Evolutionary conservation across 768 basidiomycete species (phyloP).

Genomic region (Pleurotus platypus): DNA sequence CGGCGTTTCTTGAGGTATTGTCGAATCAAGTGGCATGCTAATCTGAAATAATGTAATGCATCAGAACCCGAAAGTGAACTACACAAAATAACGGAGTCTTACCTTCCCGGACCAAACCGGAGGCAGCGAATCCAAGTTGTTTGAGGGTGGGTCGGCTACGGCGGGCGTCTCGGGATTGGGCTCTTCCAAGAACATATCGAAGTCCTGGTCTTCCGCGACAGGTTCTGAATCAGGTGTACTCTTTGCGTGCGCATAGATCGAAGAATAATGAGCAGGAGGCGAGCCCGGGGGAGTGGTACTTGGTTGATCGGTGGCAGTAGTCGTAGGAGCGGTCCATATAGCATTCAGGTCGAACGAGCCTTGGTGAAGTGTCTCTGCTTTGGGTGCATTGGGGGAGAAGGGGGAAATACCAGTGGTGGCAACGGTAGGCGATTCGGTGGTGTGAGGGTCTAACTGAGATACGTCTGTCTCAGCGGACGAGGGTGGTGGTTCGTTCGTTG

Average conservation of each 20-base stretch:
- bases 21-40: conserved; percentile 76
- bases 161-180: conserved; percentile 34
- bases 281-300: conserved; percentile 13
- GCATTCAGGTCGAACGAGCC: conserved; percentile 70
- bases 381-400: conserved; percentile 29
- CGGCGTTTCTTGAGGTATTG: conserved; percentile 60
- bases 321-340: conserved; percentile 61
- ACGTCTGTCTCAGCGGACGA: conserved; percentile 13
- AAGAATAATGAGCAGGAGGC: conserved; percentile 16
- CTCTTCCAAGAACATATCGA: conserved; percentile 81
- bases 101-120: conserved; percentile 78
- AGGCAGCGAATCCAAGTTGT: conserved; percentile 51
- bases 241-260: conserved; percentile 27
- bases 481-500: conserved; percentile 16
- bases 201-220: conserved; percentile 73
- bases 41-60: conserved; percentile 39
- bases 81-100: conserved; percentile 19
- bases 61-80: conserved; percentile 11
- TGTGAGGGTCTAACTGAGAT: conserved; percentile 7
- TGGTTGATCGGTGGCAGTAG: conserved; percentile 12
- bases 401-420: conserved; percentile 44
- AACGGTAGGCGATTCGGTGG: conserved; percentile 19
- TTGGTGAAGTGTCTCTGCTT: conserved; percentile 37
- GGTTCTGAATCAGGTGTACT: conserved; percentile 37
- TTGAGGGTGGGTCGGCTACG: conserved; percentile 38